phyloP scores from a whole-genome alignment of 2,329 filamentous ascomycete genomes.

The Microsporum ferrugineum region DNA sequence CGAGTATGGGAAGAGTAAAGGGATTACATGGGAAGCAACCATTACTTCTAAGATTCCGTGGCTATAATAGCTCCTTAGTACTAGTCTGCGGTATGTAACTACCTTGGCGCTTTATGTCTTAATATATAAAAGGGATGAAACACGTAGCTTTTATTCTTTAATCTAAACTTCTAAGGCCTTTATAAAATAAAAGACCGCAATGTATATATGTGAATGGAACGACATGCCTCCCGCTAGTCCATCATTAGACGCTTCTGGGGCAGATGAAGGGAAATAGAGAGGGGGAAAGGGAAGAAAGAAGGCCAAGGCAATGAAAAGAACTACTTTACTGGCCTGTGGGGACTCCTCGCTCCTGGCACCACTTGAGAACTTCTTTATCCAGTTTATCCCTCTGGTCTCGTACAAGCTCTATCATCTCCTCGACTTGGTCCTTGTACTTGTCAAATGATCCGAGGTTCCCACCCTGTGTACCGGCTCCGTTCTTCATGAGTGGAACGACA shows the following conservation, averaged over 20 bases:
- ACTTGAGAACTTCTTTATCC: constrained; percentile 34
- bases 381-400: constrained; percentile 28
- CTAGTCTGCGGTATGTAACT: too few relatives aligned
- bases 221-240: neutral
- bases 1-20: constrained; percentile 11
- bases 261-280: neutral
- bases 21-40: constrained; percentile 7
- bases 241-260: neutral
- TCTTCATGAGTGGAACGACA: constrained; percentile 25
- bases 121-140: neutral
- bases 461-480: constrained; percentile 12
- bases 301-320: neutral
- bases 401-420: constrained; percentile 27
- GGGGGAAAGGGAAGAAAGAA: neutral
- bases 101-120: too few relatives aligned
- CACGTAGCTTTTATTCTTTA: neutral
- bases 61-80: too few relatives aligned
- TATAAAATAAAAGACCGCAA: neutral
- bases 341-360: constrained; percentile 36
- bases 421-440: constrained; percentile 20
- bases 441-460: constrained; percentile 18
- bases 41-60: neutral
- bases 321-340: neutral
- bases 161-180: neutral
- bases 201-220: neutral